Evolutionary conservation across 352 stramenopile species (phyloP).

Genomic region (Phytophthora syringae): DNA sequence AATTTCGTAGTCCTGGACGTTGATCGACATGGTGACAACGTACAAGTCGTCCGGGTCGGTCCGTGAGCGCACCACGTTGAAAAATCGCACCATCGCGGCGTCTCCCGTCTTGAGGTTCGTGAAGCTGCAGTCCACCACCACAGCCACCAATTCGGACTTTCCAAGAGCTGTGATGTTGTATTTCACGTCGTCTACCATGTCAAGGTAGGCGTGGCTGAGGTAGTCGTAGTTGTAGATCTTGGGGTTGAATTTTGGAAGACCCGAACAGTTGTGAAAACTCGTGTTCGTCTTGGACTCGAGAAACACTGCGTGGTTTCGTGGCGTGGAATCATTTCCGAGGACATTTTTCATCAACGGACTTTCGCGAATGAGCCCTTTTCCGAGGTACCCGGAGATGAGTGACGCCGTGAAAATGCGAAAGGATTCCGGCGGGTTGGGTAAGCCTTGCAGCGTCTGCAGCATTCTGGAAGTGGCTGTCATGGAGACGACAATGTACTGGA

Average conservation of each 20-base stretch:
- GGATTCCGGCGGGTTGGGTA: constrained; percentile 17
- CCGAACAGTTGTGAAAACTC: constrained; percentile 15
- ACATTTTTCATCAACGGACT: constrained; percentile 36
- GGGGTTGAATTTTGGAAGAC: constrained; percentile 17
- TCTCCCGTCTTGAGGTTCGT: constrained; percentile 29
- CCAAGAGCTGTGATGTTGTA: constrained; percentile 49
- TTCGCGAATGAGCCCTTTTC: constrained; percentile 28
- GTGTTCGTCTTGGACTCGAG: constrained; percentile 25
- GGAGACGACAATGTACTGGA: constrained; percentile 41
- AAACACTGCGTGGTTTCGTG: constrained; percentile 31
- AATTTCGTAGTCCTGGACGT: constrained; percentile 44
- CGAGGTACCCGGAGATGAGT: constrained; percentile 40
- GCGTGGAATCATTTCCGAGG: constrained; percentile 30
- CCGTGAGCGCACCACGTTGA: constrained; percentile 37
- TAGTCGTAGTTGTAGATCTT: constrained; percentile 46
- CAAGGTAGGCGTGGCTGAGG: constrained; percentile 35
- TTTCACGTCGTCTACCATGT: constrained; percentile 22
- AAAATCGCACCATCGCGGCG: constrained; percentile 25
- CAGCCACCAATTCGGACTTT: constrained; percentile 42
- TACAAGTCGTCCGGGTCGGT: constrained; percentile 11
- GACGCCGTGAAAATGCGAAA: constrained; percentile 19
- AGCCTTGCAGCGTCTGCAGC: constrained; percentile 18
- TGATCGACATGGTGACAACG: constrained; percentile 35
- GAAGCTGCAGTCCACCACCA: constrained; percentile 52
- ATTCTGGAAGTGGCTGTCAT: constrained; percentile 28